Evolutionary conservation across 106 monocot genomes (phyloP).

Genomic region (Dactylorhiza incarnata): DNA sequence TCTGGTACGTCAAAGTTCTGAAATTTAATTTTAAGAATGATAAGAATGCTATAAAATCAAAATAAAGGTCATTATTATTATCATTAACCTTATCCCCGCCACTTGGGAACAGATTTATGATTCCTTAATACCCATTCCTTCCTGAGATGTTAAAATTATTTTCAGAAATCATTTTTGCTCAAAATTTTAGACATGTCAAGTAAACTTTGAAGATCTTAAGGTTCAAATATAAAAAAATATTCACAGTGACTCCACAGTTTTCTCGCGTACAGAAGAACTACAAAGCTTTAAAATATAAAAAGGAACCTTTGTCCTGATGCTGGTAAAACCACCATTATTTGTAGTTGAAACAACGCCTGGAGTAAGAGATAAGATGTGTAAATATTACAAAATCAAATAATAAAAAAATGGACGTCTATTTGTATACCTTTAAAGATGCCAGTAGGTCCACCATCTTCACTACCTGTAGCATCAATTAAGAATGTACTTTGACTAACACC

Average conservation of each 20-base stretch:
- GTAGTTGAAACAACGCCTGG: conserved; percentile 85
- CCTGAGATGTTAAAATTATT: not conserved
- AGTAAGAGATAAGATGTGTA: conserved; percentile 3
- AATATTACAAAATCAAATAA: not conserved
- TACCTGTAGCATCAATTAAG: conserved; percentile 58
- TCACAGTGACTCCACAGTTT: not conserved
- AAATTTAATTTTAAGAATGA: conserved; percentile 7
- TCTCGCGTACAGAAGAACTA: not conserved
- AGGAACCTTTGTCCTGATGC: conserved; percentile 93
- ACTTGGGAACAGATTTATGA: not conserved
- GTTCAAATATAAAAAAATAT: not conserved
- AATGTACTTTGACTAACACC: conserved; percentile 93
- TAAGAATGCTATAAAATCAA: not conserved
- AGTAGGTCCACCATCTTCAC: conserved; percentile 71
- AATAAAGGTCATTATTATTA: not conserved
- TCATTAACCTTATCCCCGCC: not conserved
- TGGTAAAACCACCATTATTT: conserved; percentile 94
- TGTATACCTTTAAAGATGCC: conserved; percentile 87
- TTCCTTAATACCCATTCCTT: not conserved
- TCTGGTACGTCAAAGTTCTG: conserved; percentile 88
- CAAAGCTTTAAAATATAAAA: not conserved
- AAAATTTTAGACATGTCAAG: not conserved
- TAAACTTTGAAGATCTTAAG: not conserved
- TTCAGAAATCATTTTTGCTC: not conserved
- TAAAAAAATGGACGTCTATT: not conserved